A percentile compares a stretch with the other conserved stretches of the same genome.
Conservation (phyloP, 2,329 filamentous ascomycete genomes). For the Capronia epimyces region DNA sequence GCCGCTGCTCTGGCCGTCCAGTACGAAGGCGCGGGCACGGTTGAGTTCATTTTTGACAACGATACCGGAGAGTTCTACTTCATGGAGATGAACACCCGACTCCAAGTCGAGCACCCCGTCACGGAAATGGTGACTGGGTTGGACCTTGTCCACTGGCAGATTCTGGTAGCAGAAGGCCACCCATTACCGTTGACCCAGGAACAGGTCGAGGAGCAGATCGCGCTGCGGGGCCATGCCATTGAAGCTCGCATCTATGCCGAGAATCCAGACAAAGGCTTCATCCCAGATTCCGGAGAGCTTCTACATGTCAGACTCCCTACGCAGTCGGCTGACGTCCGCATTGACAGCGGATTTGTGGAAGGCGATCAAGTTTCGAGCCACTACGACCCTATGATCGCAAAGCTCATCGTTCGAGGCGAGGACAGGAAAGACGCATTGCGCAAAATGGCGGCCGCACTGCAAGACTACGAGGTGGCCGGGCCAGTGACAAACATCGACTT, state of each 20-base stretch:
- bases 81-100: slow-evolving; percentile 70
- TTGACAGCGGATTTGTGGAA: slow-evolving; percentile 87
- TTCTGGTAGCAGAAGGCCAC: slow-evolving; percentile 72
- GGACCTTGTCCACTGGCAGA: slow-evolving; percentile 91
- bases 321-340: slow-evolving; percentile 64
- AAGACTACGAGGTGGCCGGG: slow-evolving; percentile 87
- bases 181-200: slow-evolving; percentile 60
- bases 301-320: slow-evolving; percentile 73
- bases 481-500: slow-evolving; percentile 96
- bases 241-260: slow-evolving; percentile 97
- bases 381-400: slow-evolving; percentile 98
- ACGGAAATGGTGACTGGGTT: slow-evolving; percentile 72
- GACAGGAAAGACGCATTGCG: slow-evolving; percentile 75
- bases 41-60: slow-evolving; percentile 66
- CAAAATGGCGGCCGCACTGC: slow-evolving; percentile 72
- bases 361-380: slow-evolving; percentile 90
- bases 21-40: slow-evolving; percentile 62
- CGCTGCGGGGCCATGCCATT: slow-evolving; percentile 72
- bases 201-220: slow-evolving; percentile 64
- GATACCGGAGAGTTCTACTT: slow-evolving; percentile 62
- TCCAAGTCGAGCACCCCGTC: slow-evolving; percentile 96
- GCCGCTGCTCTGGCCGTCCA: slow-evolving; percentile 58
- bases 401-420: slow-evolving; percentile 82
- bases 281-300: slow-evolving; percentile 85
- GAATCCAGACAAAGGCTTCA: slow-evolving; percentile 83